phyloP scores from a whole-genome alignment of 2,329 filamentous ascomycete genomes.

The Dactylellina parvicollis region DNA sequence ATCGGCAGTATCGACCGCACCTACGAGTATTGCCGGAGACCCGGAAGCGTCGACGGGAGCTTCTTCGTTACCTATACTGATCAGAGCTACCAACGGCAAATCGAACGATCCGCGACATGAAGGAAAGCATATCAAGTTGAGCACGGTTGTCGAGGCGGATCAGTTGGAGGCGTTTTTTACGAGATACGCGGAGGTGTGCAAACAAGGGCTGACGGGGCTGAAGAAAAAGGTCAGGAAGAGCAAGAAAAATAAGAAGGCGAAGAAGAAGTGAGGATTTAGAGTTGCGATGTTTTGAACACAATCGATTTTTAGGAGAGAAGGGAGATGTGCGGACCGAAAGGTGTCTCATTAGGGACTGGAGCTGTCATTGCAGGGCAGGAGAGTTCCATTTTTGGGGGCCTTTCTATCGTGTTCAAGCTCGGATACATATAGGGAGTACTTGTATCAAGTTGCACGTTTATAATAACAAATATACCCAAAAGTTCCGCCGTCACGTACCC shows the following conservation, averaged over 20 bases:
- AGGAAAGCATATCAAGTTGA: slow-evolving; percentile 76
- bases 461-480: too few relatives aligned
- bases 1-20: slow-evolving; percentile 5
- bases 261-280: slow-evolving; percentile 73
- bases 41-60: slow-evolving; percentile 59
- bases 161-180: slow-evolving; percentile 82
- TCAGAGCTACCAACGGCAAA: slow-evolving; percentile 86
- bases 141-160: slow-evolving; percentile 80
- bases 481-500: too few relatives aligned
- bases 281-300: too few relatives aligned
- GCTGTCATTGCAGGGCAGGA: too few relatives aligned
- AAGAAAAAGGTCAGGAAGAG: slow-evolving; percentile 95
- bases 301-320: too few relatives aligned
- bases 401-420: too few relatives aligned
- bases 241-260: slow-evolving; percentile 80
- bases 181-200: slow-evolving; percentile 89
- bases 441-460: too few relatives aligned
- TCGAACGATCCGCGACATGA: slow-evolving; percentile 64
- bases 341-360: too few relatives aligned
- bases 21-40: not conserved
- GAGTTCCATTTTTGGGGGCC: too few relatives aligned
- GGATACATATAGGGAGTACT: too few relatives aligned
- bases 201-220: slow-evolving; percentile 83
- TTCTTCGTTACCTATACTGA: slow-evolving; percentile 70
- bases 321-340: too few relatives aligned